Percentiles rank a stretch among this genome's conserved stretches.
Conservation (phyloP, 2,329 filamentous ascomycete genomes). For the Calonectria ilicicola region DNA sequence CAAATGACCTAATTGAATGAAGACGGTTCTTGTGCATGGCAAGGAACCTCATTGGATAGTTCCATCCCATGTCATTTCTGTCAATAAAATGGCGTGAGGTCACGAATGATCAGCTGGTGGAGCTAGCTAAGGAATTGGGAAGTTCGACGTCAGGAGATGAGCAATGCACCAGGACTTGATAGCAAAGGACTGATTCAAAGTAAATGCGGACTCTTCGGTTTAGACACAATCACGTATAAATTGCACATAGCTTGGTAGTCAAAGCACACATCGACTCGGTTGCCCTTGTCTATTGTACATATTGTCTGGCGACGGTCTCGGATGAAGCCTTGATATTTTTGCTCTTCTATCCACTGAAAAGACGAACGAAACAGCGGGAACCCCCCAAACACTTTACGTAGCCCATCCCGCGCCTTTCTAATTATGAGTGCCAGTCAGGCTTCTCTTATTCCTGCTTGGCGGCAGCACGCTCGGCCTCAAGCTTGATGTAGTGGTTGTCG, state of each 20-base stretch:
- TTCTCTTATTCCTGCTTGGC: slow-evolving; percentile 44
- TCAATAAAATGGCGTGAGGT: neutral
- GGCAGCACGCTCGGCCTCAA: slow-evolving; percentile 67
- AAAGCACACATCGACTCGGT: slow-evolving; percentile 39
- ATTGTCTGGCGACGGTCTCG: slow-evolving; percentile 38
- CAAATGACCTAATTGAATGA: neutral
- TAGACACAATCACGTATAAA: slow-evolving; percentile 6
- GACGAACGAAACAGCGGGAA: slow-evolving; percentile 42
- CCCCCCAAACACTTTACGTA: slow-evolving; percentile 29
- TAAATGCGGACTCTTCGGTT: neutral
- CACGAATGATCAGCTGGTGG: neutral
- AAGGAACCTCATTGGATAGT: neutral
- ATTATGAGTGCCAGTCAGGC: slow-evolving; percentile 4
- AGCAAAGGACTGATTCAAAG: neutral
- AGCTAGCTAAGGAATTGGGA: neutral
- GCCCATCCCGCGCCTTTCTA: slow-evolving; percentile 18
- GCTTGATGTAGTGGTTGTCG: slow-evolving; percentile 69
- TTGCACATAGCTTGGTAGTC: slow-evolving; percentile 10
- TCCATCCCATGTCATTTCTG: neutral
- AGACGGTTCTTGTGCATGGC: neutral
- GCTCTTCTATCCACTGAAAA: slow-evolving; percentile 37
- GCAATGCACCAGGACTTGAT: neutral
- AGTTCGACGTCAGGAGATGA: neutral
- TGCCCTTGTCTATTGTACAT: slow-evolving; percentile 45
- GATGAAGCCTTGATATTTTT: slow-evolving; percentile 41